These are phyloP conservation scores for Keqinozyma sinolaborantium DNA, from an alignment of 1,139 yeast genomes.

Conservation along the genomic window DNA sequence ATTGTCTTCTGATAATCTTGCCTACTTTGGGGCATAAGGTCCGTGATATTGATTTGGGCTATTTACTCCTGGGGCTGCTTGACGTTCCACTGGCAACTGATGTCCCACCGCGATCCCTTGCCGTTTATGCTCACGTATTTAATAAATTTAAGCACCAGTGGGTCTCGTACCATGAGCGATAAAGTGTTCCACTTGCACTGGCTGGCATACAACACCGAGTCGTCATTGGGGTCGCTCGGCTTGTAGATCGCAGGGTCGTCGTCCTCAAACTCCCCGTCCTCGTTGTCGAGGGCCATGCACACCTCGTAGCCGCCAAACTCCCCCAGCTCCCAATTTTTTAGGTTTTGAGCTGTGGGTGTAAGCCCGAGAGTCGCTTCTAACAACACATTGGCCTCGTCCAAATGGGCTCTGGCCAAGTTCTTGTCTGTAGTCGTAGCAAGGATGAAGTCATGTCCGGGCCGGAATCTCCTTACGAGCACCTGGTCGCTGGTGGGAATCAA, in stretches of 20 bases:
- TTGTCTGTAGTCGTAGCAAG: slow-evolving; percentile 75
- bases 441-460: slow-evolving; percentile 94
- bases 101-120: slow-evolving; percentile 91
- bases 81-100: slow-evolving; percentile 77
- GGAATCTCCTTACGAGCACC: slow-evolving; percentile 73
- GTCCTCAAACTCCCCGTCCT: slow-evolving; percentile 44
- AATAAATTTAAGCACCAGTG: slow-evolving; percentile 80
- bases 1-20: slow-evolving; percentile 1
- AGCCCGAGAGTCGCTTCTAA: slow-evolving; percentile 70
- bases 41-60: too few species aligned
- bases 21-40: not conserved
- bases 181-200: slow-evolving; percentile 85
- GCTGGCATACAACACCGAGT: slow-evolving; percentile 74
- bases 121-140: slow-evolving; percentile 90
- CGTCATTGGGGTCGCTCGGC: slow-evolving; percentile 59
- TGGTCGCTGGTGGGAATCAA: slow-evolving; percentile 64
- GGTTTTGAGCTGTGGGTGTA: slow-evolving; percentile 60
- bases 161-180: slow-evolving; percentile 76
- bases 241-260: slow-evolving; percentile 59
- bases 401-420: slow-evolving; percentile 32
- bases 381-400: slow-evolving; percentile 45
- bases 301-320: slow-evolving; percentile 93
- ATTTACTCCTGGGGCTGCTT: too few species aligned
- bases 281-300: slow-evolving; percentile 65
- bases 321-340: slow-evolving; percentile 77